phyloP scores from a whole-genome alignment of 1,284 basidiomycete species.

The Wolfiporia cocos region DNA sequence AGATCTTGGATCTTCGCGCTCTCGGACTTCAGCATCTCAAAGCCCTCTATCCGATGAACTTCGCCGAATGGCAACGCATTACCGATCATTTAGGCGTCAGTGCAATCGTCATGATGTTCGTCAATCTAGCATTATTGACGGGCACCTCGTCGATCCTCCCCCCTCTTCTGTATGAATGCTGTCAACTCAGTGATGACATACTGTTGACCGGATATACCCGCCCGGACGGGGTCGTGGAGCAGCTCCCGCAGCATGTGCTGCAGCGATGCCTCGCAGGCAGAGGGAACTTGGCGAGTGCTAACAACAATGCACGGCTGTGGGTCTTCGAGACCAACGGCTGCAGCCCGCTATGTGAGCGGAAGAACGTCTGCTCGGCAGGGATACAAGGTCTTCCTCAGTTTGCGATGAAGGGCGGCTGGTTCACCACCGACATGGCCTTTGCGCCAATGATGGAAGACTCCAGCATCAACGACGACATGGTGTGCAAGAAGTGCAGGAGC shows the following conservation, averaged over 20 bases:
- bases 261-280: background rate
- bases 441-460: no score
- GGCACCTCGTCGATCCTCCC: slow-evolving; percentile 6
- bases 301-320: background rate
- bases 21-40: background rate
- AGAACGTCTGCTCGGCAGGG: no score
- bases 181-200: background rate
- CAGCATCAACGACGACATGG: no score
- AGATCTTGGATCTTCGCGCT: background rate
- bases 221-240: slow-evolving; percentile 3
- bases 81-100: background rate
- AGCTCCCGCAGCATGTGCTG: slow-evolving; percentile 4
- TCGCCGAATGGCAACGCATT: background rate
- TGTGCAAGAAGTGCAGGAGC: no score
- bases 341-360: no score
- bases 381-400: no score
- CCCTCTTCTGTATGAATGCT: slow-evolving; percentile 3
- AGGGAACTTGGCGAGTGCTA: background rate
- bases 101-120: background rate
- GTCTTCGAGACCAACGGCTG: background rate
- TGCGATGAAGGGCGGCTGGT: no score
- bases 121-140: background rate
- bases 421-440: no score
- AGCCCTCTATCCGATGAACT: background rate
- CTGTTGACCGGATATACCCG: slow-evolving; percentile 1